Evolutionary conservation across 2,329 filamentous ascomycete species (phyloP).

Genomic region (Pestalotiopsis sp.): DNA sequence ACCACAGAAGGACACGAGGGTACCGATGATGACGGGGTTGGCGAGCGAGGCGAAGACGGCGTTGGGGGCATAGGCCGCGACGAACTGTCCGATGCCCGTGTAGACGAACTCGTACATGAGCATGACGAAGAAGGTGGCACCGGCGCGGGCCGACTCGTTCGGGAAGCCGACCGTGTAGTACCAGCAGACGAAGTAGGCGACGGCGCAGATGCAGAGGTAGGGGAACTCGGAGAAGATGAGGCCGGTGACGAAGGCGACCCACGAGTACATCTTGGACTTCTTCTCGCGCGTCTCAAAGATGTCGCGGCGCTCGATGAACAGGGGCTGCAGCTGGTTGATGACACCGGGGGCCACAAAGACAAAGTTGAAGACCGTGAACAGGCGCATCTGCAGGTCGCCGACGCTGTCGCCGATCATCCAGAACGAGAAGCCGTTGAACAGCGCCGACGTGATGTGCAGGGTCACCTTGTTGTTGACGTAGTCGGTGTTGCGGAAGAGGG

Average conservation of each 20-base stretch:
- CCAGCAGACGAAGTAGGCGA: conserved; percentile 57
- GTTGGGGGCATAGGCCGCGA: conserved; percentile 65
- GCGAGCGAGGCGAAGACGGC: conserved; percentile 60
- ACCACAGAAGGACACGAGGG: conserved; percentile 73
- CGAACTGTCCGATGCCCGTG: conserved; percentile 62
- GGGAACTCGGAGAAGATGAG: conserved; percentile 52
- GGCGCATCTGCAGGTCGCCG: conserved; percentile 52
- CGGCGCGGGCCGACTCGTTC: conserved; percentile 44
- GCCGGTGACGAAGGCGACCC: conserved; percentile 60
- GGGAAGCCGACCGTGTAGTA: conserved; percentile 62
- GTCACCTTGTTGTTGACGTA: conserved; percentile 67
- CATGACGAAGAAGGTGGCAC: conserved; percentile 56
- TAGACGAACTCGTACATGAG: conserved; percentile 63
- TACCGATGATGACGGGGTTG: conserved; percentile 57
- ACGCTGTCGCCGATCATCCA: conserved; percentile 59
- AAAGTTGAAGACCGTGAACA: conserved; percentile 66
- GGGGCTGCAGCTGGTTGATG: conserved; percentile 60
- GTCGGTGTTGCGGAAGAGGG: conserved; percentile 67
- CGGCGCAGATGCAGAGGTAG: conserved; percentile 45
- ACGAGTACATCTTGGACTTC: conserved; percentile 63
- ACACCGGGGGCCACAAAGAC: conserved; percentile 63
- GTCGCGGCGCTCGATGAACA: conserved; percentile 58
- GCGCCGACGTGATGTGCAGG: conserved; percentile 54
- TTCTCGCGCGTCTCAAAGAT: conserved; percentile 63
- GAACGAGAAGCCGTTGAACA: conserved; percentile 66